Percentiles rank a stretch among this genome's conserved stretches.
Evolutionary conservation across 139 green algal species (phyloP).

Genomic region (Spirogloea muscicola): DNA sequence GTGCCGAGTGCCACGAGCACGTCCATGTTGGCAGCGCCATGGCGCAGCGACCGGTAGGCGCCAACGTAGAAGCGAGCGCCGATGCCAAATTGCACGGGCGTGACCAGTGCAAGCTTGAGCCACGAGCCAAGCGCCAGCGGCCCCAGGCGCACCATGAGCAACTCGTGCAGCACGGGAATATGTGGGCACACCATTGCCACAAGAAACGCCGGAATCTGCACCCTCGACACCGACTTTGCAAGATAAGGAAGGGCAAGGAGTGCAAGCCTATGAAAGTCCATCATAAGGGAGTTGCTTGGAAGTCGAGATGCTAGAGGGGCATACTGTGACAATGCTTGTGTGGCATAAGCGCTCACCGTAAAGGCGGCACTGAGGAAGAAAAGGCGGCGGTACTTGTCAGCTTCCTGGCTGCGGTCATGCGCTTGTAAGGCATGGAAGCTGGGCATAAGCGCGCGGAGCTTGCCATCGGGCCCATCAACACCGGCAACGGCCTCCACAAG

Average conservation of each 20-base stretch:
- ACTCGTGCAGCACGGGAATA: constrained; percentile 49
- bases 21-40: constrained; percentile 94
- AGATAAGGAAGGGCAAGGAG: neutral
- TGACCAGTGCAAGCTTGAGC: constrained; percentile 79
- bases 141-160: constrained; percentile 53
- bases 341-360: neutral
- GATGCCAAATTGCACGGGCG: constrained; percentile 86
- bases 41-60: constrained; percentile 64
- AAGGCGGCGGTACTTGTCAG: constrained; percentile 1
- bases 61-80: constrained; percentile 88
- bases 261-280: no score
- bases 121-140: constrained; percentile 71
- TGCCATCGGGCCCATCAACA: constrained; percentile 38
- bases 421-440: constrained; percentile 6
- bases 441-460: neutral
- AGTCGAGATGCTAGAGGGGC: no score
- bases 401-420: constrained; percentile 4
- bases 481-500: constrained; percentile 64
- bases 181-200: constrained; percentile 81
- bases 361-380: constrained; percentile 20
- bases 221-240: neutral
- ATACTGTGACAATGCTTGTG: no score
- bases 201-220: constrained; percentile 52
- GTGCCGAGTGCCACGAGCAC: constrained; percentile 93
- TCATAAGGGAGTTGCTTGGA: no score